Evolutionary conservation across 345 rosid species (phyloP).

Genomic region (Nasturtium officinale): DNA sequence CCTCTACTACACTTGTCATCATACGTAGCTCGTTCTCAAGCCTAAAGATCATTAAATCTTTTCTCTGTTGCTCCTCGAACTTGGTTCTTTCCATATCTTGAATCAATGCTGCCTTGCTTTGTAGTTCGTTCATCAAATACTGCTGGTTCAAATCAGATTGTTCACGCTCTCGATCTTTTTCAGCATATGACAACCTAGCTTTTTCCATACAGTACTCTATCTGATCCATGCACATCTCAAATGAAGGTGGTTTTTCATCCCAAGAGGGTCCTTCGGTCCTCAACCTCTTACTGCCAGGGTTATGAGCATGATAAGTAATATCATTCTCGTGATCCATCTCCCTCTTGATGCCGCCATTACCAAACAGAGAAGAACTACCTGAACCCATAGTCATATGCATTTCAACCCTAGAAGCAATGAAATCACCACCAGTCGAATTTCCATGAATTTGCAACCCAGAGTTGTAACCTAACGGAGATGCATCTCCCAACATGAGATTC

Average conservation of each 20-base stretch:
- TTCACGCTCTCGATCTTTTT: constrained; percentile 51
- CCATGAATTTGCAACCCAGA: constrained; percentile 58
- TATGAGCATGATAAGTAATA: constrained; percentile 51
- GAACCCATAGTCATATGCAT: constrained; percentile 62
- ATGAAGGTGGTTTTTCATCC: constrained; percentile 54
- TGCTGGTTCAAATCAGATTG: constrained; percentile 58
- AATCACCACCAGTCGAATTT: constrained; percentile 57
- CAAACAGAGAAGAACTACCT: constrained; percentile 56
- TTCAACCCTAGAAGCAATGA: constrained; percentile 61
- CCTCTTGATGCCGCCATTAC: constrained; percentile 67
- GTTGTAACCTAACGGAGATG: constrained; percentile 53
- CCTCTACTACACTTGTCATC: constrained; percentile 70
- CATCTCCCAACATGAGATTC: constrained; percentile 65
- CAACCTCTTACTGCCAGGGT: constrained; percentile 65
- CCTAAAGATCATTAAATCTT: constrained; percentile 55
- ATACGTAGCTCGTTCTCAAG: constrained; percentile 72
- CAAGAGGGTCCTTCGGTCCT: constrained; percentile 60
- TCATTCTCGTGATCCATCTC: constrained; percentile 58
- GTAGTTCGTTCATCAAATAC: constrained; percentile 54
- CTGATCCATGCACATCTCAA: constrained; percentile 56
- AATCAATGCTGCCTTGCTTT: constrained; percentile 49
- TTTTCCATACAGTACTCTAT: constrained; percentile 51
- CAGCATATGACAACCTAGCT: constrained; percentile 51
- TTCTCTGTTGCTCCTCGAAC: constrained; percentile 61
- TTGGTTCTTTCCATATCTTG: constrained; percentile 65